Conservation (phyloP, 2,329 filamentous ascomycete genomes). For the Aureobasidium melanogenum region DNA sequence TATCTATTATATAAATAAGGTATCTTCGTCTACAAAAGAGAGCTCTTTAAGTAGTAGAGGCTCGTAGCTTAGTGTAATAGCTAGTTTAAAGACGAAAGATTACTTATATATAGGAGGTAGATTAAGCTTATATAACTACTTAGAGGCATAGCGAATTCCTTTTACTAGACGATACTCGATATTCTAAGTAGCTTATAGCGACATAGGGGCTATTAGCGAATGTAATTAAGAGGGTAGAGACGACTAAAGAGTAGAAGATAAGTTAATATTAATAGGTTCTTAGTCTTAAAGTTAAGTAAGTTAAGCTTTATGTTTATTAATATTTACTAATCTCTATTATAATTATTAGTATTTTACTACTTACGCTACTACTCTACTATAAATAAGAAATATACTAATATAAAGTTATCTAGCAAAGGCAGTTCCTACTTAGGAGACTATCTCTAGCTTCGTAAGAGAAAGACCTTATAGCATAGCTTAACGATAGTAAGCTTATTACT, state of each 20-base stretch:
- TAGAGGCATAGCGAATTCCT: too few species aligned
- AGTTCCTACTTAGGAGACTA: background rate
- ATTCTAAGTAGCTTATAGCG: too few species aligned
- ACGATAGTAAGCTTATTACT: background rate
- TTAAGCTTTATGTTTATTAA: background rate
- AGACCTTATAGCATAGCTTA: background rate
- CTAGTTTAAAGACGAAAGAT: background rate
- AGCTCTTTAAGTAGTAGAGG: too few species aligned
- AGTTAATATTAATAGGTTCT: too few species aligned
- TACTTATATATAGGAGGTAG: background rate
- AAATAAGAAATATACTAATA: background rate
- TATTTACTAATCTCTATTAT: background rate
- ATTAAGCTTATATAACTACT: background rate
- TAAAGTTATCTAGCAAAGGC: background rate
- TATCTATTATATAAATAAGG: background rate
- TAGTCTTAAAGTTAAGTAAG: too few species aligned
- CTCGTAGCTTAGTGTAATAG: too few species aligned
- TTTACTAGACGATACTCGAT: too few species aligned
- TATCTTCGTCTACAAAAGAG: too few species aligned
- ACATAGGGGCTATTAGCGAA: too few species aligned
- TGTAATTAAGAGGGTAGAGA: too few species aligned
- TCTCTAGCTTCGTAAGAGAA: background rate
- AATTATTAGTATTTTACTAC: background rate
- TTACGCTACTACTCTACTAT: background rate
- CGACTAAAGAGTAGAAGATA: too few species aligned